Conservation (phyloP, 805 yeast genomes). For the Lipomyces orientalis region DNA sequence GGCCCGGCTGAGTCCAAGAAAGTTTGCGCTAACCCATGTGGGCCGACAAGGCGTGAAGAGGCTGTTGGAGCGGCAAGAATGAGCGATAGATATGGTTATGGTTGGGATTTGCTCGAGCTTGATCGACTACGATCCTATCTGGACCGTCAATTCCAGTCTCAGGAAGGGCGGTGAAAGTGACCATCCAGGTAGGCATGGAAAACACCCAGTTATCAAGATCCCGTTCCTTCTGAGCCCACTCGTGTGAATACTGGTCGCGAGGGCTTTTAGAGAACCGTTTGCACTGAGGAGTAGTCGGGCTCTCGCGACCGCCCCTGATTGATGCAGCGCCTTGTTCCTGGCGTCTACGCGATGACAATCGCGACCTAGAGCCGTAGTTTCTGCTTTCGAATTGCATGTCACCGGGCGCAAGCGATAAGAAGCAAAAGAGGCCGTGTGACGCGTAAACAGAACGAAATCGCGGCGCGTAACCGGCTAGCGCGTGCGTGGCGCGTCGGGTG, state of each 20-base stretch:
- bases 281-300: not conserved
- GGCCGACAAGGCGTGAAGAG: too few relatives aligned
- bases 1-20: too few relatives aligned
- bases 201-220: not conserved
- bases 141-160: too few relatives aligned
- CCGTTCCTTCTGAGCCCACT: not conserved
- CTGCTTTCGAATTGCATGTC: not conserved
- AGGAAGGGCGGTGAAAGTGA: too few relatives aligned
- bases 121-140: too few relatives aligned
- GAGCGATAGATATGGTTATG: too few relatives aligned
- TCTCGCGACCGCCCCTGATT: not conserved
- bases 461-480: not conserved
- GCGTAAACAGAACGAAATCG: too few relatives aligned
- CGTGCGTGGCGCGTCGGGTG: slow-evolving; percentile 18
- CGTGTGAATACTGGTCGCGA: not conserved
- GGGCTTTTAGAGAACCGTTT: not conserved
- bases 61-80: too few relatives aligned
- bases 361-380: not conserved
- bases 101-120: too few relatives aligned
- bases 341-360: not conserved
- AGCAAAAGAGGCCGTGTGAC: not conserved
- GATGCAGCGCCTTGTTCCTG: not conserved
- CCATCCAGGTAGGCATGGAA: not conserved
- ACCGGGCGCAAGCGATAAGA: not conserved
- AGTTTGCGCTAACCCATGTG: too few relatives aligned